Conservation (phyloP, 306 rosid genomes). For the Castanea mollissima region DNA sequence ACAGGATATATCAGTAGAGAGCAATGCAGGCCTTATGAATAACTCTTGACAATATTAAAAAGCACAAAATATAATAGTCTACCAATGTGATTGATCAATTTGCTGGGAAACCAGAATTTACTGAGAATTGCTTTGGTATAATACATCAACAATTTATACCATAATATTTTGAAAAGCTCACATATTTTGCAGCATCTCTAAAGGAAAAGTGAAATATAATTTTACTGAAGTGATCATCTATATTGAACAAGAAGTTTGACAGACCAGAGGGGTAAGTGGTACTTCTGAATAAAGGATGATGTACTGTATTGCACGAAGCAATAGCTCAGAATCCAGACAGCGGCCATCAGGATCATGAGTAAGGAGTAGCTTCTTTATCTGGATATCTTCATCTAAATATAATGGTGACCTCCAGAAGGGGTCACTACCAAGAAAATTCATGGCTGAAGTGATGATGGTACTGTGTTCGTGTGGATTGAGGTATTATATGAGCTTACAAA, state of each 20-base stretch:
- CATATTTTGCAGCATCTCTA: too few relatives aligned
- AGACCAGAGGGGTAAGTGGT: background rate
- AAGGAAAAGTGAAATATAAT: background rate
- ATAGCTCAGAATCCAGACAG: slow-evolving; percentile 54
- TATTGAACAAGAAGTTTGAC: background rate
- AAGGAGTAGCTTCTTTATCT: slow-evolving; percentile 52
- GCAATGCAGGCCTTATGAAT: too few relatives aligned
- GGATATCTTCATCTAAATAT: slow-evolving; percentile 29
- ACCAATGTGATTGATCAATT: background rate
- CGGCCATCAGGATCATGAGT: slow-evolving; percentile 67
- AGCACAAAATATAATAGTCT: background rate
- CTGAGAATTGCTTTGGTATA: background rate
- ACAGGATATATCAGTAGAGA: background rate
- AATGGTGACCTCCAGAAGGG: slow-evolving; percentile 23
- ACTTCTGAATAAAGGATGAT: slow-evolving; percentile 50
- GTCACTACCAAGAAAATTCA: slow-evolving; percentile 32
- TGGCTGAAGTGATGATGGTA: slow-evolving; percentile 23
- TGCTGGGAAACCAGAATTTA: background rate
- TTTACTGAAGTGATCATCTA: background rate
- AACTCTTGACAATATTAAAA: too few relatives aligned
- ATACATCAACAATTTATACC: background rate
- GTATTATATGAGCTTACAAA: background rate
- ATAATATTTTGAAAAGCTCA: background rate
- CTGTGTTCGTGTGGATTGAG: background rate
- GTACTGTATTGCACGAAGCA: slow-evolving; percentile 47